Conservation (phyloP, 2,329 filamentous ascomycete species). For the Verticillium dahliae region DNA sequence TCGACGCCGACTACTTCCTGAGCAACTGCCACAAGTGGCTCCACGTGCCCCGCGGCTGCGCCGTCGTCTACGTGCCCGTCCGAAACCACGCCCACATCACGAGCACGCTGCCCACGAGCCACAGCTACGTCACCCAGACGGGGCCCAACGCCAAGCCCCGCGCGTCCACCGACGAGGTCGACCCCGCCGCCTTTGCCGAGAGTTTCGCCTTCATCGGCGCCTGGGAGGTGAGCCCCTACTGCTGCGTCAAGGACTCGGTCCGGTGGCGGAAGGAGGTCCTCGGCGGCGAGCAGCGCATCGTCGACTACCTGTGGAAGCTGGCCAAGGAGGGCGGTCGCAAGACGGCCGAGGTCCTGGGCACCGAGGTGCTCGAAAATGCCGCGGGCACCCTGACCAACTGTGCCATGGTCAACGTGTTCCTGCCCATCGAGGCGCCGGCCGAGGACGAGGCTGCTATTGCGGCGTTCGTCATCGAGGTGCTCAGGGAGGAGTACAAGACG, state of each 20-base stretch:
- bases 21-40: slow-evolving; percentile 93
- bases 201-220: slow-evolving; percentile 77
- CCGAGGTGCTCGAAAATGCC: slow-evolving; percentile 63
- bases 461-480: slow-evolving; percentile 49
- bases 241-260: slow-evolving; percentile 66
- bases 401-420: slow-evolving; percentile 63
- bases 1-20: slow-evolving; percentile 81
- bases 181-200: slow-evolving; percentile 44
- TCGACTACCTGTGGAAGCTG: slow-evolving; percentile 54
- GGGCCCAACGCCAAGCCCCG: slow-evolving; percentile 33
- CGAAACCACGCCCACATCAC: slow-evolving; percentile 71
- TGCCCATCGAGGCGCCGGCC: slow-evolving; percentile 51
- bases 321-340: slow-evolving; percentile 56
- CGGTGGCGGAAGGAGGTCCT: slow-evolving; percentile 62
- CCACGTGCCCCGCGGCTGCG: slow-evolving; percentile 70
- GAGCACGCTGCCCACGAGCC: slow-evolving; percentile 71
- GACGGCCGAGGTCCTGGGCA: slow-evolving; percentile 59
- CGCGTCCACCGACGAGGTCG: slow-evolving; percentile 33
- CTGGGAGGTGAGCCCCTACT: slow-evolving; percentile 62
- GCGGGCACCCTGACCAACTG: slow-evolving; percentile 57
- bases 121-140: slow-evolving; percentile 58
- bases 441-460: slow-evolving; percentile 30
- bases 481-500: slow-evolving; percentile 59
- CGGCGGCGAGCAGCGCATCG: slow-evolving; percentile 67
- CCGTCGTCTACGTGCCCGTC: slow-evolving; percentile 70